A percentile compares a stretch with the other conserved stretches of the same genome.
These are phyloP conservation scores for Globisporangium recalcitrans DNA, from an alignment of 352 stramenopile genomes.

Conservation along the genomic window DNA sequence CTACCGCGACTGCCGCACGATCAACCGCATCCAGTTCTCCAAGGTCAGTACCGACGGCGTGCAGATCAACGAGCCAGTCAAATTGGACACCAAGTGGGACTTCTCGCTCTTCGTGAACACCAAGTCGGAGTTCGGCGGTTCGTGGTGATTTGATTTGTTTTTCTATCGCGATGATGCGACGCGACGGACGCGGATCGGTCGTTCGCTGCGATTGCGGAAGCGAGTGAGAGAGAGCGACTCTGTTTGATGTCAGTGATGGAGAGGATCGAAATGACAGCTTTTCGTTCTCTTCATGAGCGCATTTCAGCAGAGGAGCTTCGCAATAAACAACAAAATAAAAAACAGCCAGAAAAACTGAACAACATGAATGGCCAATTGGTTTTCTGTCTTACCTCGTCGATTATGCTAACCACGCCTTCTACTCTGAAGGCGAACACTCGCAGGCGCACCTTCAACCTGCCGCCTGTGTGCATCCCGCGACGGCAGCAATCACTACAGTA, in stretches of 20 bases:
- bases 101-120: slow-evolving; percentile 82
- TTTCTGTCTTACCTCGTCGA: not conserved
- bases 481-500: not conserved
- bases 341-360: slow-evolving; percentile 10
- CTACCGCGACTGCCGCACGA: slow-evolving; percentile 98
- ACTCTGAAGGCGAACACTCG: not conserved
- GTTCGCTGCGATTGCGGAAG: not conserved
- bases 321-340: not conserved
- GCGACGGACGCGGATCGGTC: not conserved
- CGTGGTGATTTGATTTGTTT: slow-evolving; percentile 45
- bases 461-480: not conserved
- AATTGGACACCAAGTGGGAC: slow-evolving; percentile 95
- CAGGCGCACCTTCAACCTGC: not conserved
- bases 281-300: not conserved
- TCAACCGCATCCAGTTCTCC: slow-evolving; percentile 97
- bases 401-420: not conserved
- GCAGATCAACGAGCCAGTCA: slow-evolving; percentile 91
- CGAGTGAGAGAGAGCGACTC: not conserved
- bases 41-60: slow-evolving; percentile 89
- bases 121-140: slow-evolving; percentile 87
- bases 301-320: not conserved
- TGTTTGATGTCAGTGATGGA: not conserved
- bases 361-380: not conserved
- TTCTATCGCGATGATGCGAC: not conserved
- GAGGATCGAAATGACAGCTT: not conserved